Conservation (phyloP, 768 basidiomycete species). For the Hemileccinum rubropunctum region DNA sequence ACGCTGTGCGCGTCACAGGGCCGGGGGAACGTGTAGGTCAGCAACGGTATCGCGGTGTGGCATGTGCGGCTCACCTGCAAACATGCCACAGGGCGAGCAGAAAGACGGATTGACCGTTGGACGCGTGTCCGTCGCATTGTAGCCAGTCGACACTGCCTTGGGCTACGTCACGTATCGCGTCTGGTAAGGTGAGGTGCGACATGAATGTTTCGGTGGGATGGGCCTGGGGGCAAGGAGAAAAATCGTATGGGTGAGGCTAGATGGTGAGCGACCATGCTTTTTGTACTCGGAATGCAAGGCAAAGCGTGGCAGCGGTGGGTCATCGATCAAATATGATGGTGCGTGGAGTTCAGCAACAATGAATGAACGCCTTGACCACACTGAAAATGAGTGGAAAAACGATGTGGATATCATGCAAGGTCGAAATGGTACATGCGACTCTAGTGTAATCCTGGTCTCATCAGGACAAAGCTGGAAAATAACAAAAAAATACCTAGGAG, state of each 20-base stretch:
- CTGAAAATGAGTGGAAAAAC: background rate
- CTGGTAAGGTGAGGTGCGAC: background rate
- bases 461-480: background rate
- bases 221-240: no score
- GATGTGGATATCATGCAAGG: constrained; percentile 1
- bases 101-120: constrained; percentile 44
- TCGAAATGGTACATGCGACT: constrained; percentile 19
- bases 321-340: background rate
- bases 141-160: constrained; percentile 51
- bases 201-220: no score
- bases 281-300: background rate
- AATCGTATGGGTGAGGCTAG: no score
- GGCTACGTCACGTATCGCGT: background rate
- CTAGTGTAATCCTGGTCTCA: background rate
- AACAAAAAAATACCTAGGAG: constrained; percentile 4
- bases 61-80: constrained; percentile 50
- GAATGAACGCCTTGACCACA: background rate
- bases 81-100: constrained; percentile 79
- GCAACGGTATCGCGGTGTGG: no score
- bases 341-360: background rate
- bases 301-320: constrained; percentile 1
- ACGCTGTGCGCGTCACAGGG: no score
- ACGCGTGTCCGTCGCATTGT: constrained; percentile 50
- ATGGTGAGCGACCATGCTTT: background rate
- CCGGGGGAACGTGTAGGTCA: no score